Percentiles rank a stretch among this genome's conserved stretches.
These are phyloP conservation scores for Aspergillus bertholletiae DNA, from an alignment of 495 filamentous ascomycete genomes.

Conservation along the genomic window DNA sequence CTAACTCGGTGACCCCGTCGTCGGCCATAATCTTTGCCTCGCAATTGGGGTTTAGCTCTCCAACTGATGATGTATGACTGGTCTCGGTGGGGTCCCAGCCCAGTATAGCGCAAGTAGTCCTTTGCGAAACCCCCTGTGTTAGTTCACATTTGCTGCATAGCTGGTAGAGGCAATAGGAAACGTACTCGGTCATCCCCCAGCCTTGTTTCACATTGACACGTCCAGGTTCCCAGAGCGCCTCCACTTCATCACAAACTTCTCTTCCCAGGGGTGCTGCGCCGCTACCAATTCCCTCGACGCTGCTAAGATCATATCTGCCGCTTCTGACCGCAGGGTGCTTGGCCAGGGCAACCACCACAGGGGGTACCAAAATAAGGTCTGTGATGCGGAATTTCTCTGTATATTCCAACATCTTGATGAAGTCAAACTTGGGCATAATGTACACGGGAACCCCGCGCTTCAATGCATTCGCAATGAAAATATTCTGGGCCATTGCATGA, in stretches of 20 bases:
- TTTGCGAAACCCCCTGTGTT: constrained; percentile 16
- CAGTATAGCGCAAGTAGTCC: constrained; percentile 60
- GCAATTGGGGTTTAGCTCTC: constrained; percentile 67
- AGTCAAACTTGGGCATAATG: constrained; percentile 72
- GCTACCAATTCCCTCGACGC: constrained; percentile 51
- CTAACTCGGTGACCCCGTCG: constrained; percentile 41
- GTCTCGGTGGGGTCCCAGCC: constrained; percentile 53
- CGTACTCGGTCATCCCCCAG: constrained; percentile 80
- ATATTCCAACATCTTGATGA: constrained; percentile 63
- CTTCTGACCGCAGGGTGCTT: constrained; percentile 59
- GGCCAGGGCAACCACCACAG: constrained; percentile 67
- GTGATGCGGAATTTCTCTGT: constrained; percentile 69
- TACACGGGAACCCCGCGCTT: constrained; percentile 52
- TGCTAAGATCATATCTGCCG: constrained; percentile 64
- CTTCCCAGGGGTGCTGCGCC: constrained; percentile 63
- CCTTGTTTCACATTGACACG: constrained; percentile 67
- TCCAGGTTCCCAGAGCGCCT: constrained; percentile 54
- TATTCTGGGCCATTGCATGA: constrained; percentile 58
- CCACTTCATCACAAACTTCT: constrained; percentile 59
- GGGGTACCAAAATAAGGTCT: constrained; percentile 58
- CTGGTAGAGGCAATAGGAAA: constrained; percentile 15
- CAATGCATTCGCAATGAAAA: constrained; percentile 42
- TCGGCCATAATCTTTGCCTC: constrained; percentile 56
- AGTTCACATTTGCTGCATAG: not conserved
- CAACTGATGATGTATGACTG: constrained; percentile 48